Evolutionary conservation across 495 filamentous ascomycete genomes (phyloP).

Genomic region (Penicillium coprophilum): DNA sequence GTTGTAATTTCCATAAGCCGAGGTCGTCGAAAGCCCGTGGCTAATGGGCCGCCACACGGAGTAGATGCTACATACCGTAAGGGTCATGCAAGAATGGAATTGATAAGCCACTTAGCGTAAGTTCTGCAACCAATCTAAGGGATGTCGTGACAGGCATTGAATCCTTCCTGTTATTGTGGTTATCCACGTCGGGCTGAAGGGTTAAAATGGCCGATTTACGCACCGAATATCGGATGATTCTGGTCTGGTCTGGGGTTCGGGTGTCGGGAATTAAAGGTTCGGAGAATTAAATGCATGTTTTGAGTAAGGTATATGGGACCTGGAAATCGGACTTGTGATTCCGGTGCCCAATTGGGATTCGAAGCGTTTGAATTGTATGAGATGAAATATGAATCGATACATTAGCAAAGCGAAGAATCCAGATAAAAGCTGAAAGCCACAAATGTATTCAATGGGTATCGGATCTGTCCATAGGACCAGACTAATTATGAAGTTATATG

Average conservation of each 20-base stretch:
- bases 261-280: background rate
- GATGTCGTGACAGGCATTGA: background rate
- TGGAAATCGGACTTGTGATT: conserved; percentile 1
- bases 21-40: background rate
- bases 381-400: background rate
- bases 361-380: background rate
- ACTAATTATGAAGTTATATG: conserved; percentile 17
- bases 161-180: background rate
- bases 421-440: conserved; percentile 10
- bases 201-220: conserved; percentile 23
- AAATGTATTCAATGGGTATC: conserved; percentile 31
- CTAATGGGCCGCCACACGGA: background rate
- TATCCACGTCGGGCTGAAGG: background rate
- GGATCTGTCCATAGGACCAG: conserved; percentile 17
- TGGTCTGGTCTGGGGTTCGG: conserved; percentile 3
- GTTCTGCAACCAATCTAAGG: background rate
- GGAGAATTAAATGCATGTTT: background rate
- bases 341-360: background rate
- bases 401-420: conserved; percentile 3
- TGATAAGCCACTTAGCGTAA: background rate
- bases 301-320: background rate
- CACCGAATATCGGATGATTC: conserved; percentile 24
- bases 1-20: background rate
- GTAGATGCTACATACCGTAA: background rate
- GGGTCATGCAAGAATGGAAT: background rate